phyloP scores from a whole-genome alignment of 2,329 filamentous ascomycete genomes.

The Ophiostoma australiae region DNA sequence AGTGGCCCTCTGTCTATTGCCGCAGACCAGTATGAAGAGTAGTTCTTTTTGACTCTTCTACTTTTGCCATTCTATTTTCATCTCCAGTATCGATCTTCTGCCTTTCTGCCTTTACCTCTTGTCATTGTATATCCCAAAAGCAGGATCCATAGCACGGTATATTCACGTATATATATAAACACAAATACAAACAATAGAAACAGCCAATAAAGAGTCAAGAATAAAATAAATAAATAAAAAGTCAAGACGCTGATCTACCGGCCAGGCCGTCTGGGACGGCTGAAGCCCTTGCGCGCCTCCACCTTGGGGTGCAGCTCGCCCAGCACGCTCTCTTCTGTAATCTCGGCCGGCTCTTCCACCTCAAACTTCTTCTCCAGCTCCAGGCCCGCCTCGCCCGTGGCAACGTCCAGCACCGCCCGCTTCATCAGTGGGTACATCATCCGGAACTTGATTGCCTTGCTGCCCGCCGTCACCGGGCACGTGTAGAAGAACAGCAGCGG shows the following conservation, averaged over 20 bases:
- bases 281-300: constrained; percentile 64
- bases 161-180: background rate
- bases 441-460: constrained; percentile 70
- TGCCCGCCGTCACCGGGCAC: constrained; percentile 60
- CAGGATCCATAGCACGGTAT: constrained; percentile 1
- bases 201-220: background rate
- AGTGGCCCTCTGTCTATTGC: constrained; percentile 55
- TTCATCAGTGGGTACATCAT: constrained; percentile 79
- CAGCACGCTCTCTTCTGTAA: constrained; percentile 61
- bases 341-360: constrained; percentile 62
- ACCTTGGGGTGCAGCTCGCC: constrained; percentile 64
- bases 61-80: background rate
- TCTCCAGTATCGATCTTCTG: background rate
- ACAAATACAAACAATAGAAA: constrained; percentile 10
- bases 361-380: constrained; percentile 66
- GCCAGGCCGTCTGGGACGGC: constrained; percentile 73
- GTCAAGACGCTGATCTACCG: constrained; percentile 38
- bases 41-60: constrained; percentile 25
- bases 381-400: constrained; percentile 60
- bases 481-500: constrained; percentile 78
- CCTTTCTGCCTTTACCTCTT: background rate
- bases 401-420: constrained; percentile 60
- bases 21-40: constrained; percentile 65
- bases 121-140: constrained; percentile 15
- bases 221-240: background rate